phyloP scores from a whole-genome alignment of 345 rosid species.

The Aquilaria sinensis region DNA sequence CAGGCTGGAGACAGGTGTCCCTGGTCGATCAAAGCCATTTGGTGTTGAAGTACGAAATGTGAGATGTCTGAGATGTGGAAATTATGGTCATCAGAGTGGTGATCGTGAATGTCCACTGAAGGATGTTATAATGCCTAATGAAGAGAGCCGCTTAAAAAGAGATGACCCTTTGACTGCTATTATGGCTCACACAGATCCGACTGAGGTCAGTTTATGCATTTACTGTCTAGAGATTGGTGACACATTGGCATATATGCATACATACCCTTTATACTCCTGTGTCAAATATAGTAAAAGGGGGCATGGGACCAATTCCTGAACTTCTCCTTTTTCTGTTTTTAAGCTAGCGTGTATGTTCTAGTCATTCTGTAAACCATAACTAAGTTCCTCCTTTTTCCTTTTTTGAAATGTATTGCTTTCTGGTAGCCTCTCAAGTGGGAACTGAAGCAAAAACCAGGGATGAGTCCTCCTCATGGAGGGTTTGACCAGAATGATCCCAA shows the following conservation, averaged over 20 bases:
- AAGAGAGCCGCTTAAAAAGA: constrained; percentile 83
- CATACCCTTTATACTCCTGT: background rate
- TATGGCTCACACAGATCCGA: constrained; percentile 65
- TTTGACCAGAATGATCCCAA: constrained; percentile 84
- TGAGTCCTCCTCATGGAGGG: constrained; percentile 99
- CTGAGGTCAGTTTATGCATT: constrained; percentile 49
- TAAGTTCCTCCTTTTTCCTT: constrained; percentile 1
- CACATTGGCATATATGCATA: too few species aligned
- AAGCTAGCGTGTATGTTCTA: too few species aligned
- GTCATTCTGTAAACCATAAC: too few species aligned
- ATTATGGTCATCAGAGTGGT: constrained; percentile 93
- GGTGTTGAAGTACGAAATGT: constrained; percentile 88
- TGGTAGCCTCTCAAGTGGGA: constrained; percentile 95
- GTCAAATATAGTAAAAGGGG: constrained; percentile 2
- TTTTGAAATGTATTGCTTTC: background rate
- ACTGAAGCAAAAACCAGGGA: constrained; percentile 89
- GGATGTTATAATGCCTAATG: constrained; percentile 96
- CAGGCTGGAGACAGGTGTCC: constrained; percentile 86
- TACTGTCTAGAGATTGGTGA: too few species aligned
- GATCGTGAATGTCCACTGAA: constrained; percentile 95
- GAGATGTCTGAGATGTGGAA: constrained; percentile 90
- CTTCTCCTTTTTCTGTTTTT: too few species aligned
- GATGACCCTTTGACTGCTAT: constrained; percentile 96
- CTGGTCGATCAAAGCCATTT: constrained; percentile 85
- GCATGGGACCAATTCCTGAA: too few species aligned